phyloP scores from a whole-genome alignment of 768 basidiomycete genomes.

The Leccinum rimulosum region DNA sequence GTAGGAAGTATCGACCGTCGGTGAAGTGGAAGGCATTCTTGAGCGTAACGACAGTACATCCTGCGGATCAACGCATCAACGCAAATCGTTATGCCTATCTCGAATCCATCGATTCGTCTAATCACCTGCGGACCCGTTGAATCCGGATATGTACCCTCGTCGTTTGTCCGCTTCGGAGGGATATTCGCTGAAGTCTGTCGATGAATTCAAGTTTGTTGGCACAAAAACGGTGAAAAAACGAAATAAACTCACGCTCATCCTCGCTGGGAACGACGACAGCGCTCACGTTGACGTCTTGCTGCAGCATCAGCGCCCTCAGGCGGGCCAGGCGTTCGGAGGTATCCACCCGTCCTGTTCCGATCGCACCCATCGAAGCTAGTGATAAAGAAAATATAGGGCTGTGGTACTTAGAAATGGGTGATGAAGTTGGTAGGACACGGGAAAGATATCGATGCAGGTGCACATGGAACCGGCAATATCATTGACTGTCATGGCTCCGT shows the following conservation, averaged over 20 bases:
- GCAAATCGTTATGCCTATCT: background rate
- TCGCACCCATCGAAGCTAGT: slow-evolving; percentile 35
- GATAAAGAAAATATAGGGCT: slow-evolving; percentile 11
- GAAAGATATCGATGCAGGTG: slow-evolving; percentile 23
- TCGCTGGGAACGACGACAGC: slow-evolving; percentile 87
- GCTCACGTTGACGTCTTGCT: slow-evolving; percentile 51
- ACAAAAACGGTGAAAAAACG: background rate
- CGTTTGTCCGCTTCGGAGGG: slow-evolving; percentile 80
- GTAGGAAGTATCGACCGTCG: slow-evolving; percentile 93
- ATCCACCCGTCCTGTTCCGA: slow-evolving; percentile 45
- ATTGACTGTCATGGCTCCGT: slow-evolving; percentile 23
- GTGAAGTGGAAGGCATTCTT: slow-evolving; percentile 83
- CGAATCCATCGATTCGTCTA: background rate
- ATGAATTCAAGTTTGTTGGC: background rate
- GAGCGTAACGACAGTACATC: slow-evolving; percentile 73
- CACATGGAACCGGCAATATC: slow-evolving; percentile 14
- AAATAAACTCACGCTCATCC: slow-evolving; percentile 73
- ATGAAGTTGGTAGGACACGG: slow-evolving; percentile 8
- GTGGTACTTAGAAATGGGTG: background rate
- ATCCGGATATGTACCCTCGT: slow-evolving; percentile 88
- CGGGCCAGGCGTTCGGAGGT: slow-evolving; percentile 61
- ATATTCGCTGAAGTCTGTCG: slow-evolving; percentile 84
- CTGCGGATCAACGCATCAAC: slow-evolving; percentile 35
- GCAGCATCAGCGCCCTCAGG: slow-evolving; percentile 70
- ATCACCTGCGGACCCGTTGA: slow-evolving; percentile 89